These are phyloP conservation scores for Puccinia hordei DNA, from an alignment of 1,284 basidiomycete genomes.

Conservation along the genomic window DNA sequence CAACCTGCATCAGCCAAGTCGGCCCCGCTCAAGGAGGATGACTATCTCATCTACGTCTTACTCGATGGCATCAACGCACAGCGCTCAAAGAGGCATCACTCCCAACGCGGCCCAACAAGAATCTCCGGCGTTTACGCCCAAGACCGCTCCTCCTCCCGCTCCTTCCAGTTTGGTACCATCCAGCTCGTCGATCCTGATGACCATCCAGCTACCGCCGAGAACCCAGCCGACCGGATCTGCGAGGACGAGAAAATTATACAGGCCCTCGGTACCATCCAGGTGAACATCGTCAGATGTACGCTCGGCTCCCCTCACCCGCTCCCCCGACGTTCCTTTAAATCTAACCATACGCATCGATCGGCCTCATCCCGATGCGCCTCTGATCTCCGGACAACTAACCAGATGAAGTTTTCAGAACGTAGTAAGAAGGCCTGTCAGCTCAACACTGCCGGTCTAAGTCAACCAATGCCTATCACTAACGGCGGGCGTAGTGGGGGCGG, in stretches of 20 bases:
- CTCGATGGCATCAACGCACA: conserved; percentile 32
- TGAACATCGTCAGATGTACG: conserved; percentile 31
- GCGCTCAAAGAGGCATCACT: conserved; percentile 34
- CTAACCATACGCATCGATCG: no score
- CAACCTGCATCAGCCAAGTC: neutral
- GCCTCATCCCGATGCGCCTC: neutral
- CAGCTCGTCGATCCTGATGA: conserved; percentile 37
- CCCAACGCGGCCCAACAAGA: conserved; percentile 28
- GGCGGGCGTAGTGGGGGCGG: neutral
- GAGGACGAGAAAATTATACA: conserved; percentile 41
- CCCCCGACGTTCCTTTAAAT: neutral
- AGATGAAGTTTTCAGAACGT: conserved; percentile 42
- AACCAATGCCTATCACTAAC: neutral
- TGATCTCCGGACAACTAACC: conserved; percentile 14
- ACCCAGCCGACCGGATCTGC: conserved; percentile 2
- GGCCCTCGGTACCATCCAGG: conserved; percentile 29
- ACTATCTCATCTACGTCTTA: conserved; percentile 37
- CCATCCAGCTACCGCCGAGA: neutral
- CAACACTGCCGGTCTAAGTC: conserved; percentile 32
- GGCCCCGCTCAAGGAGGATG: conserved; percentile 5
- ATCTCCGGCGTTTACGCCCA: conserved; percentile 19
- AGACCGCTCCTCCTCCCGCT: conserved; percentile 6
- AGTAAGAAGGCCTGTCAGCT: conserved; percentile 31
- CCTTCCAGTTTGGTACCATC: conserved; percentile 24
- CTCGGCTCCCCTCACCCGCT: conserved; percentile 16